Evolutionary conservation across 2,329 filamentous ascomycete species (phyloP).

Genomic region (Colletotrichum filicis): DNA sequence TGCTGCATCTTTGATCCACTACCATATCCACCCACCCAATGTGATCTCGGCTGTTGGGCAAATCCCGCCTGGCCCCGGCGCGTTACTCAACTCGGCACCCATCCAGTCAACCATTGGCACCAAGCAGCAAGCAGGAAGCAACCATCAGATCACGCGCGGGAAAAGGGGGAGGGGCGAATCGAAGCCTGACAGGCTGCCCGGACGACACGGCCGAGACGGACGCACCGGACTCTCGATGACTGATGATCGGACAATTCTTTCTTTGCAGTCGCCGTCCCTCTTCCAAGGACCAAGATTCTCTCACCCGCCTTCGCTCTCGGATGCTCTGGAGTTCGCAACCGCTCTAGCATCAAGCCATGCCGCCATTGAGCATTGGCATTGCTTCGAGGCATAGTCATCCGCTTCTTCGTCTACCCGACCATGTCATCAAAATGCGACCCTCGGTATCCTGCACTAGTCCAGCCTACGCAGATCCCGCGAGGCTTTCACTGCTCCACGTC

Average conservation of each 20-base stretch:
- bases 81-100: slow-evolving; percentile 13
- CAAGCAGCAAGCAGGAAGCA: neutral
- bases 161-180: slow-evolving; percentile 18
- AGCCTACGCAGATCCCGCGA: slow-evolving; percentile 6
- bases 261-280: neutral
- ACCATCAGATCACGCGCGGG: slow-evolving; percentile 6
- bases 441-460: slow-evolving; percentile 6
- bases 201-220: slow-evolving; percentile 26
- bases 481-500: neutral
- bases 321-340: slow-evolving; percentile 3
- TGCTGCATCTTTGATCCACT: slow-evolving; percentile 14
- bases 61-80: slow-evolving; percentile 24
- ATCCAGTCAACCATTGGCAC: neutral
- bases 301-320: neutral
- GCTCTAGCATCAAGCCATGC: neutral
- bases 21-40: neutral
- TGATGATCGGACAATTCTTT: slow-evolving; percentile 11
- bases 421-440: neutral
- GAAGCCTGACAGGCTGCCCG: slow-evolving; percentile 14
- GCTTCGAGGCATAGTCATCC: neutral
- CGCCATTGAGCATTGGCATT: neutral
- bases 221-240: slow-evolving; percentile 20
- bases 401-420: neutral
- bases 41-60: slow-evolving; percentile 26
- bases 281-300: too few relatives aligned